Base-by-base conservation (phyloP, 2,329 filamentous ascomycete genomes). In the Aureobasidium sp. region DNA sequence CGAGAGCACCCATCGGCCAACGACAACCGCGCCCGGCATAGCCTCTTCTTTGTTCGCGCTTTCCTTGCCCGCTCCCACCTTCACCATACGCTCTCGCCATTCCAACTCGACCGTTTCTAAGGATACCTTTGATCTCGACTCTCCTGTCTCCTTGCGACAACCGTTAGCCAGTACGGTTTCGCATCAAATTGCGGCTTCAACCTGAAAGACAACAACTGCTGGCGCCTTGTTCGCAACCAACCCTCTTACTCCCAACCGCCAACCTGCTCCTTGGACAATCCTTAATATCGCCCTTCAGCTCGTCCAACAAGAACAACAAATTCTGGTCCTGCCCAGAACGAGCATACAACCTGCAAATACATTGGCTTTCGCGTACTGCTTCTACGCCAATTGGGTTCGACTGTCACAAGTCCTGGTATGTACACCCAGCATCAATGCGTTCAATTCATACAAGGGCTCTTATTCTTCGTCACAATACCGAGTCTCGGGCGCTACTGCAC, bases 401-500 rank as follows among this genome's bases (percentile, higher is more conserved):
- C 11, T 44, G 16, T 11, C n/a, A 21, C 39, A 57, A 45, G 21
- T n/a, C 30, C 30, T 49, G 57, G 57, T 59, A 59, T 50, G 57
- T 59, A 30, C 37, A 36, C 13, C 32, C 11, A 21, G 30, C 34
- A 27, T 16, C 42, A 21, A n/a, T 27, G 27, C 42, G 3, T 30
- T 16, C n/a, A 16, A 21, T 16, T 5, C 11, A 5, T 41, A 49
- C 10, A 50, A 42, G 32, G 27, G 27, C 29, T 34, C 50, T 47
- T 50, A 42, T 59, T 16, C 34, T 41, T 42, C 34, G 10, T 59
- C 45, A 59, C 34, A 39, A 36, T 41, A 42, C 3, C 21, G 27
- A 15, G 29, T 32, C 41, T 16, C 57, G 57, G 57, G 57, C 57
- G 57, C 57, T 59, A 59, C 55, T 59, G 55, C 44, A 48, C 55